Evolutionary conservation across 2,329 filamentous ascomycete genomes (phyloP).

Genomic region (Coleophoma eucalyptorum): DNA sequence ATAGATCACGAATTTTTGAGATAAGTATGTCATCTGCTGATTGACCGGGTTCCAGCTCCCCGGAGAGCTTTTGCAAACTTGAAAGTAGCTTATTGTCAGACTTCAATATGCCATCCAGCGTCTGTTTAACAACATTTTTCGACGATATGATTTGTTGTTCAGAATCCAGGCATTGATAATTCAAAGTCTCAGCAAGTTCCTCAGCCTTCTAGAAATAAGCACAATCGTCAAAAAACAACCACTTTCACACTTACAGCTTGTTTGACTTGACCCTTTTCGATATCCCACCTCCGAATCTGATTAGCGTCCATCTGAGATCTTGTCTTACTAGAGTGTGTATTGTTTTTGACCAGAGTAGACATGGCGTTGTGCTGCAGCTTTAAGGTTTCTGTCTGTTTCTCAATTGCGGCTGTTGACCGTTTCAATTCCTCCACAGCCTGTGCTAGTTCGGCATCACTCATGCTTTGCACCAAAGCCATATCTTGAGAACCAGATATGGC

Average conservation of each 20-base stretch:
- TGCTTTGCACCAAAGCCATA: constrained; percentile 41
- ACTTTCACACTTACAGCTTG: constrained; percentile 32
- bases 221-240: too few relatives aligned
- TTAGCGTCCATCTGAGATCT: constrained; percentile 31
- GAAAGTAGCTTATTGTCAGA: constrained; percentile 64
- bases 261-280: constrained; percentile 36
- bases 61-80: constrained; percentile 62
- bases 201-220: constrained; percentile 34
- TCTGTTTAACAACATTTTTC: constrained; percentile 40
- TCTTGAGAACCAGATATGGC: constrained; percentile 40
- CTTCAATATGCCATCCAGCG: constrained; percentile 45
- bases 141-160: constrained; percentile 46
- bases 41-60: constrained; percentile 51
- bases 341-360: constrained; percentile 44
- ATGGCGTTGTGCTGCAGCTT: constrained; percentile 60
- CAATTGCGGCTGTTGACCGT: constrained; percentile 59
- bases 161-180: constrained; percentile 42
- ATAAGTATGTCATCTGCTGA: constrained; percentile 49
- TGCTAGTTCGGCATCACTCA: constrained; percentile 57
- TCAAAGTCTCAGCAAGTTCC: constrained; percentile 42
- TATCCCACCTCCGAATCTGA: constrained; percentile 31
- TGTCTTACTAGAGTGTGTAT: constrained; percentile 29
- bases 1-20: constrained; percentile 54
- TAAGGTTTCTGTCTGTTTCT: constrained; percentile 59
- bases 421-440: constrained; percentile 61